Evolutionary conservation across 2,329 filamentous ascomycete species (phyloP).

Genomic region (Pyrenophora tritici-repentis): DNA sequence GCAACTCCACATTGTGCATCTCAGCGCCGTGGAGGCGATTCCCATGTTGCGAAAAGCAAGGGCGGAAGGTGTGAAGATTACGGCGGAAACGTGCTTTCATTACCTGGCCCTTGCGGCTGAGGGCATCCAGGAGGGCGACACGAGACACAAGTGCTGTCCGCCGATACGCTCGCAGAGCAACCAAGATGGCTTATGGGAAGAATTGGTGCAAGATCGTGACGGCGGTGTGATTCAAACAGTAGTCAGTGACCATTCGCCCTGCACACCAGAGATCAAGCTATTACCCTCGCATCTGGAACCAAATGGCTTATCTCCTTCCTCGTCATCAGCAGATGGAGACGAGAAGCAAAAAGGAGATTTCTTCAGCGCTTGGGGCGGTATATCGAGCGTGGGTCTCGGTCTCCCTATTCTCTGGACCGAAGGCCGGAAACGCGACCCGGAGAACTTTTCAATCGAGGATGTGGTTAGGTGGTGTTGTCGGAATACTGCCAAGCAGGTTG

Average conservation of each 20-base stretch:
- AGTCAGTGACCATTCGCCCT: slow-evolving; percentile 94
- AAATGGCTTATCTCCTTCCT: slow-evolving; percentile 28
- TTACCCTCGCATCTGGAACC: slow-evolving; percentile 72
- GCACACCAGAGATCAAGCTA: slow-evolving; percentile 91
- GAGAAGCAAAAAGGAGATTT: slow-evolving; percentile 72
- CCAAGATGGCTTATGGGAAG: slow-evolving; percentile 84
- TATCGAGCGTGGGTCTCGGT: slow-evolving; percentile 90
- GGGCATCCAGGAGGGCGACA: slow-evolving; percentile 81
- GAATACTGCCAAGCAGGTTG: slow-evolving; percentile 88
- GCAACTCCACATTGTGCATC: slow-evolving; percentile 89
- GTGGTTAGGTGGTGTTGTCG: slow-evolving; percentile 84
- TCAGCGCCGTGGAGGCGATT: slow-evolving; percentile 87
- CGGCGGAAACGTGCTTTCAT: slow-evolving; percentile 94
- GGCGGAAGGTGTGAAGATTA: slow-evolving; percentile 76
- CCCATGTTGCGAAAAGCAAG: slow-evolving; percentile 78
- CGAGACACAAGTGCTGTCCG: slow-evolving; percentile 92
- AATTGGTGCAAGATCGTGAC: slow-evolving; percentile 59
- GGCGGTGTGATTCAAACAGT: slow-evolving; percentile 88
- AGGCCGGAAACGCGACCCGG: slow-evolving; percentile 62
- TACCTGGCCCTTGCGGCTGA: slow-evolving; percentile 86
- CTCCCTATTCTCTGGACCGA: slow-evolving; percentile 89
- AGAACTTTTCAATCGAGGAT: slow-evolving; percentile 66
- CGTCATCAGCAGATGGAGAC: slow-evolving; percentile 29
- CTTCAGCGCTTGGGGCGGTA: slow-evolving; percentile 95
- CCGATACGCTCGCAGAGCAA: slow-evolving; percentile 83